Evolutionary conservation across 2,329 filamentous ascomycete species (phyloP), one percentile per base, ranked within the genome.

Genomic region (Cordyceps tenuipes): DNA sequence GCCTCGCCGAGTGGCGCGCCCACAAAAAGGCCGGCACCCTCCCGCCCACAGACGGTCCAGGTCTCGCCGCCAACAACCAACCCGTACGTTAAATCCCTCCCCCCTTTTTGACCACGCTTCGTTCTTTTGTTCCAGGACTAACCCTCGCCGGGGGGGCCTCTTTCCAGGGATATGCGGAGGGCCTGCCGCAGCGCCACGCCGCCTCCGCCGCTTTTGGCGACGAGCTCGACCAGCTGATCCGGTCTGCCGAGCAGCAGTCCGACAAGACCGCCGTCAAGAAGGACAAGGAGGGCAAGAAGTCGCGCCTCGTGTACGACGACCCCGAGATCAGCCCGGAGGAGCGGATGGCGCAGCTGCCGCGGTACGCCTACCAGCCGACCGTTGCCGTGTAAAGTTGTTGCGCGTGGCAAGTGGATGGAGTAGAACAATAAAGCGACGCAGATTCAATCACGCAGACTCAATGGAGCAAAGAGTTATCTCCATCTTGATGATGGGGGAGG

Each of bases 251-350:
- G 80, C 78, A 77, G 59, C 70, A 77, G 59, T 70, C 73, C 4
- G 71, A 71, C 1, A 77, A 74, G 55, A 86, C 88, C 34, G 34
- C 4, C 8, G 34, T 36, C 71, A 88, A 86, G 76, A 84, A 84
- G 79, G 88, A 88, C 72, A 80, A 84, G 62, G 88, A 86, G 72
- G 82, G 84, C 66, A 83, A 85, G 70, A 87, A 85, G 69, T 78
- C 79, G 60, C 82, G 83, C 71, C 86, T 96, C 82, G 79, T 96
- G 34, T 96, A 94, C 76, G 86, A 86, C 63, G 90, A 95, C 70
- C 85, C 88, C 56, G 86, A 88, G 61, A 77, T 86, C 68, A 94
- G 89, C 68, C 89, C 91, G 1, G 92, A 97, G 76, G 92, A 96
- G 80, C 90, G 87, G 75, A 91, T 96, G 89, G 88, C 90, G 31